Evolutionary conservation across 2,329 filamentous ascomycete species (phyloP).

Genomic region (Cordyceps cateniannulata): DNA sequence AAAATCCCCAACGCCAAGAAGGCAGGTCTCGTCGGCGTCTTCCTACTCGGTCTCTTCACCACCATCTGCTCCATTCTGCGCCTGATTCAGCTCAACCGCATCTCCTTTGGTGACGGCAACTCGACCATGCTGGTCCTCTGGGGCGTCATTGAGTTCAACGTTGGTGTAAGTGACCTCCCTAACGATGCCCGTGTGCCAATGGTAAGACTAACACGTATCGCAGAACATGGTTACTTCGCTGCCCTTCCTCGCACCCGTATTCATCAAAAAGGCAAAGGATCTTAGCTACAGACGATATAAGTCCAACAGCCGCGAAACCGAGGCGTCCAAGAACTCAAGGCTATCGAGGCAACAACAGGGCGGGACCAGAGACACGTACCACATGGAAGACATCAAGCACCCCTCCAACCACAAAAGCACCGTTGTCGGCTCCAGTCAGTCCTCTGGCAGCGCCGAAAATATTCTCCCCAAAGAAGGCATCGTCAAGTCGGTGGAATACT

Average conservation of each 20-base stretch:
- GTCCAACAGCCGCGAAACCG: constrained; percentile 20
- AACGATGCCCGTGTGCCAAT: not conserved
- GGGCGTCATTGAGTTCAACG: constrained; percentile 52
- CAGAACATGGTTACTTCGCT: constrained; percentile 42
- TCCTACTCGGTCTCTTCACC: constrained; percentile 47
- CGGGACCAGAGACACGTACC: constrained; percentile 26
- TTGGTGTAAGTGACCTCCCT: constrained; percentile 27
- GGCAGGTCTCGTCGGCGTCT: constrained; percentile 43
- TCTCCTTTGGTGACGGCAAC: constrained; percentile 46
- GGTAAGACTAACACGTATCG: not conserved
- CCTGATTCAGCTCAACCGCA: constrained; percentile 43
- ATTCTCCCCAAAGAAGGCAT: constrained; percentile 30
- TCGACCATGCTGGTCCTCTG: constrained; percentile 50
- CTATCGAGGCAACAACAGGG: constrained; percentile 12
- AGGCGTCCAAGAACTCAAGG: constrained; percentile 13
- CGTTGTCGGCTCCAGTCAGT: constrained; percentile 22
- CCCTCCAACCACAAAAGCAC: constrained; percentile 23
- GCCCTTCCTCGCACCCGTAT: constrained; percentile 38
- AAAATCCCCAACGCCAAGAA: constrained; percentile 43
- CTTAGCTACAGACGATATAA: constrained; percentile 33
- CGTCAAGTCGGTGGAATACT: constrained; percentile 36
- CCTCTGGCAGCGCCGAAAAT: constrained; percentile 31
- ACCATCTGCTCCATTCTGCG: constrained; percentile 48
- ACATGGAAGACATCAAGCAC: constrained; percentile 28
- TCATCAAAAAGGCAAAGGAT: constrained; percentile 34